Conservation (phyloP, 2,329 filamentous ascomycete species). For the Geosmithia flava region DNA sequence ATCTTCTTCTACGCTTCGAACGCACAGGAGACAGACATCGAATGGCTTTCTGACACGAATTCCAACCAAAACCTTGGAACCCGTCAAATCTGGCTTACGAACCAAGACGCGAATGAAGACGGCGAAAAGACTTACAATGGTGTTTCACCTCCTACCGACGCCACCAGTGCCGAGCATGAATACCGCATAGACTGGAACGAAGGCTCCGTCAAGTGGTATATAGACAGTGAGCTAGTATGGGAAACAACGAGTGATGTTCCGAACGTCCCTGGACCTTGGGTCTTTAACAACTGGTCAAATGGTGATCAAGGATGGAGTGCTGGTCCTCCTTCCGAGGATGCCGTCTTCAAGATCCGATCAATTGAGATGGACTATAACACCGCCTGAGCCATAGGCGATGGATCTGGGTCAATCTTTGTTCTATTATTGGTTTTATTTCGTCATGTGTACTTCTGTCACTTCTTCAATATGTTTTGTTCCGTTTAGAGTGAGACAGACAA, state of each 20-base stretch:
- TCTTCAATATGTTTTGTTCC: too few species aligned
- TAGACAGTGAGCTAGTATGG: slow-evolving; percentile 13
- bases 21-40: slow-evolving; percentile 16
- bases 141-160: slow-evolving; percentile 7
- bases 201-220: slow-evolving; percentile 10
- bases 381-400: neutral
- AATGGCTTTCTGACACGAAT: slow-evolving; percentile 16
- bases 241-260: slow-evolving; percentile 13
- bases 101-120: slow-evolving; percentile 13
- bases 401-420: too few species aligned
- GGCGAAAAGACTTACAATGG: neutral
- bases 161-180: slow-evolving; percentile 15
- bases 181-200: slow-evolving; percentile 17
- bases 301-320: slow-evolving; percentile 15
- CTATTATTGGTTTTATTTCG: too few species aligned
- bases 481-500: too few species aligned
- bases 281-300: slow-evolving; percentile 19
- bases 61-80: slow-evolving; percentile 13
- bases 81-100: slow-evolving; percentile 15
- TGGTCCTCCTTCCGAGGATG: slow-evolving; percentile 12
- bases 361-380: slow-evolving; percentile 18
- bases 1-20: slow-evolving; percentile 16
- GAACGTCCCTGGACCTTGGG: slow-evolving; percentile 10
- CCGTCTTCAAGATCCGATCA: slow-evolving; percentile 14
- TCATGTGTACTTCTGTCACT: too few species aligned